Evolutionary conservation across 495 filamentous ascomycete species (phyloP), one percentile per base, ranked within the genome.

Genomic region (Chaetomidium leptoderma): DNA sequence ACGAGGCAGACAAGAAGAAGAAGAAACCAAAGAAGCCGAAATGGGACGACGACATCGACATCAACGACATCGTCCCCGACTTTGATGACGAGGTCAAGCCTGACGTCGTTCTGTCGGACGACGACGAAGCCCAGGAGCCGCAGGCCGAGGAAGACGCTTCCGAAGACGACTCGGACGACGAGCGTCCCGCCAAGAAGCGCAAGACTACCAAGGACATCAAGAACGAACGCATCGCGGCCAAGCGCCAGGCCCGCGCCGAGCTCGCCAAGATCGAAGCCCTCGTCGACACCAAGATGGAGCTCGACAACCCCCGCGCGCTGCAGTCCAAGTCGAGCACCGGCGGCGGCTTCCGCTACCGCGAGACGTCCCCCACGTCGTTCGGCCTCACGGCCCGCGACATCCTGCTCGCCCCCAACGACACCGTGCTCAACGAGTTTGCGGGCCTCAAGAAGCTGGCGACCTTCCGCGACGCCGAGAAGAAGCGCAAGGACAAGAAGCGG

Each of bases 1-100:
- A 46, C 48, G 58, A 65, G 13, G n/a, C n/a, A n/a, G n/a, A n/a
- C n/a, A 61, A 61, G 30, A 76, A 74, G 60, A 81, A 79, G 61
- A 84, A 81, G 58, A 84, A 82, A 57, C 72, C 82, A 17, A 93
- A 90, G 78, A 98, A 98, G 78, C 93, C 93, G 19, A 89, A 85
- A 54, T 98, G 91, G 89, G 88, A 95, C 57, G 90, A 96, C 63
- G 93, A 98, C 65, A 96, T 97, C 64, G 91, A 96, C 64, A 97
- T 97, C 74, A 87, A 85, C 27, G 92, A 98, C 69, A 73, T 98
- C 29, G 73, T 96, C 37, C 91, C 91, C 2, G 90, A 93, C 57
- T 97, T 95, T 65, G 82, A 89, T 14, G 84, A 85, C 30, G 76
- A 77, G 21, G 69, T 74, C 10, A 78, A 77, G 13, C 82, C 84